Evolutionary conservation across 1,284 basidiomycete genomes (phyloP), one percentile per base, ranked within the genome.

Genomic region (Laetiporus sulphureus): DNA sequence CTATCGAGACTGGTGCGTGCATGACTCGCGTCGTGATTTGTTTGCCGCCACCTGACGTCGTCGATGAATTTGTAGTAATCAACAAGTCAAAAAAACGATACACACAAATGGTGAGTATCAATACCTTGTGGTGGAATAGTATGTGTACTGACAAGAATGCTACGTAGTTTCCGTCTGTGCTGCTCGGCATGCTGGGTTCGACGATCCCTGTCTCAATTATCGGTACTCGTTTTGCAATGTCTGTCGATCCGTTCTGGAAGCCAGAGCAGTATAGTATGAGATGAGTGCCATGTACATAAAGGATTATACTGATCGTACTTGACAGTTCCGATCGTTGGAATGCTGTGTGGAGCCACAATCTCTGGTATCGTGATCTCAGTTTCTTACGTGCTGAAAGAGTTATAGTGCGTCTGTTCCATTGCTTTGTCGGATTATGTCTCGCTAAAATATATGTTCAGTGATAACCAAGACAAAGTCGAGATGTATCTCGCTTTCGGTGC

Each of bases 401-500:
- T 87, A 6, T 66, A 75, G 82, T 84, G 48, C 22, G 77, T 65
- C 12, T 40, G 16, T 8, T 22, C 5, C 6, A 25, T 25, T 8
- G 20, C 22, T 20, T 13, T 22, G 8, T 29, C 4, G 3, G 4
- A 24, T 18, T 16, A 16, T 24, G 18, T 4, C 19, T 4, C n/a
- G n/a, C n/a, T n/a, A n/a, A n/a, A n/a, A n/a, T n/a, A n/a, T n/a
- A n/a, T n/a, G n/a, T 21, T 8, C 42, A 88, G 84, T 36, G 88
- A 91, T 50, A 91, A 89, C 56, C 65, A 71, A 32, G 89, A 91
- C 63, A 89, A 84, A 56, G 73, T 90, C 3, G 90, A 93, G 60
- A 85, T 77, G 27, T 84, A 86, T 49, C 77, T 92, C 20, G 83
- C 89, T 0, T 88, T 90, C 49, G 90, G 90, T 1, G 89, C 88